Evolutionary conservation across 176 grass and related monocot genomes (phyloP), one percentile per base, ranked within the genome.

Genomic region (Canna indica): DNA sequence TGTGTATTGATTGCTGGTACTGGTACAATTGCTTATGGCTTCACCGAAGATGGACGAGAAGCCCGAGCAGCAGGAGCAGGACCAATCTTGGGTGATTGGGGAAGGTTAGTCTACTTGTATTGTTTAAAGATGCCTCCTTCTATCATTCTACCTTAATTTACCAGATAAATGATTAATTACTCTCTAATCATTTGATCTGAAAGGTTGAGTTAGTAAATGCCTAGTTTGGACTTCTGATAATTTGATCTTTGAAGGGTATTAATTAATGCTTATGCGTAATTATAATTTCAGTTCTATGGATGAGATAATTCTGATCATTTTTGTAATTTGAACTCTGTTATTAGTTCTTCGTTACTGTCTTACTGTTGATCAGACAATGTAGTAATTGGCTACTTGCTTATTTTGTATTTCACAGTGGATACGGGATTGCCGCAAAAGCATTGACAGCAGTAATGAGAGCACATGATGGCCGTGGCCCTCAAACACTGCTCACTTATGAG

Each of bases 361-460:
- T 41, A 24, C 15, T 39, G 38, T 39, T 36, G 26, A n/a, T 32
- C 4, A 17, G 59, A 63, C 15, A 33, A 34, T 63, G 33, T 24
- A 66, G 20, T 66, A 18, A 38, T 11, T 7, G 7, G 41, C 12
- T 36, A 2, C 20, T 38, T 25, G 85, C 74, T 61, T 41, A n/a
- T n/a, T 31, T 74, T 84, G 38, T 85, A 39, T 75, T 67, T 74
- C 81, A 85, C 94, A 99, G 94, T 87, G 94, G 94, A 68, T 90
- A 99, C 90, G 94, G 94, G 67, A 99, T 99, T 87, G 89, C 94
- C 77, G 86, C 89, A 80, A 86, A 85, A 77, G 94, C 89, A 71
- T 59, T 99, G 75, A 99, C 94, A 71, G 89, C 94, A 36, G 75
- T 93, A 32, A 82, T 99, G 79, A 99, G 80, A 79, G 86, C 88